Evolutionary conservation across 2,329 filamentous ascomycete species (phyloP).

Genomic region (Hymenoscyphus occultus): DNA sequence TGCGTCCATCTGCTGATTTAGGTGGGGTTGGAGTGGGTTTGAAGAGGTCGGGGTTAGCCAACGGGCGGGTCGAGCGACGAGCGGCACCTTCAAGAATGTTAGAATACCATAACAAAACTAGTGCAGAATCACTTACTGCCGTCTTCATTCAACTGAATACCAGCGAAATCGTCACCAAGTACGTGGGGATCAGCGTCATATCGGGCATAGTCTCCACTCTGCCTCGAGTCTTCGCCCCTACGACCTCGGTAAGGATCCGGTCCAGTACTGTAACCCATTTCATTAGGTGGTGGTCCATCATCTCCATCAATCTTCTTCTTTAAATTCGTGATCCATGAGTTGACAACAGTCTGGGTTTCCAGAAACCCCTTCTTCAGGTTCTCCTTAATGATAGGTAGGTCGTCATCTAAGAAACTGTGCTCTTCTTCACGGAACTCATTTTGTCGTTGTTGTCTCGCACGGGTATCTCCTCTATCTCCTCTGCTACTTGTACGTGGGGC

Average conservation of each 20-base stretch:
- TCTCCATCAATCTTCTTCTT: conserved; percentile 94
- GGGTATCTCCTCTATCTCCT: conserved; percentile 31
- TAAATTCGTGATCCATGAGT: conserved; percentile 85
- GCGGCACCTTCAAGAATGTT: conserved; percentile 47
- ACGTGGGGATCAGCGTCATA: conserved; percentile 95
- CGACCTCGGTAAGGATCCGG: conserved; percentile 41
- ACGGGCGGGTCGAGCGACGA: conserved; percentile 58
- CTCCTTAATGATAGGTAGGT: conserved; percentile 87
- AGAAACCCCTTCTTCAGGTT: conserved; percentile 92
- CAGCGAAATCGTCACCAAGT: conserved; percentile 82
- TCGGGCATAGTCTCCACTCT: conserved; percentile 83
- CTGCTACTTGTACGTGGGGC: conserved; percentile 46
- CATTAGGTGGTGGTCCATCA: conserved; percentile 48
- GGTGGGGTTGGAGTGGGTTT: conserved; percentile 54
- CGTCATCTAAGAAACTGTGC: conserved; percentile 92
- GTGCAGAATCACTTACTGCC: conserved; percentile 50
- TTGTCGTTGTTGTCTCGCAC: conserved; percentile 49
- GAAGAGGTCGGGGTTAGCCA: conserved; percentile 77
- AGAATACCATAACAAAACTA: conserved; percentile 20
- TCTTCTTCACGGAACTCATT: conserved; percentile 58
- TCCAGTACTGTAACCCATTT: conserved; percentile 27
- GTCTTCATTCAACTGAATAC: conserved; percentile 63
- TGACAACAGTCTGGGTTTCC: conserved; percentile 91
- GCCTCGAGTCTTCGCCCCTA: conserved; percentile 61
- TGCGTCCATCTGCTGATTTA: conserved; percentile 45